Base-by-base conservation (phyloP, 2,329 filamentous ascomycete species). In the Xylariaceae sp. region DNA sequence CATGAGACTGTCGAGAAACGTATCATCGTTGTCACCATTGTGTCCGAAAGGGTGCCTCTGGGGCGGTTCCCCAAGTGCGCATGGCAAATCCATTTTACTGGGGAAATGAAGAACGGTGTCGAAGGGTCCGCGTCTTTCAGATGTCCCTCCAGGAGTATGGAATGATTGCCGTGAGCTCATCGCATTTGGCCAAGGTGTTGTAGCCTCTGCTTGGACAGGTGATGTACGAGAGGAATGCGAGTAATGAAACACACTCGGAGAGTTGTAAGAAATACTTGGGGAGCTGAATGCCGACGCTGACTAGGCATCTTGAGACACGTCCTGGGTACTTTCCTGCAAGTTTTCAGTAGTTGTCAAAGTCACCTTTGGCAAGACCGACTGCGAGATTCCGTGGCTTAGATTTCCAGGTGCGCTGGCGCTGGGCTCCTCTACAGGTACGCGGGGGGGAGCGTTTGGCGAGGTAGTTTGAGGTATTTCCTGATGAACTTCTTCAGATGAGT, bases 231-330 rank as follows among this genome's bases (percentile, higher is more conserved):
- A 5, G 7, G 22, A 7, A 5, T 27, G 22, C 17, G 35, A 38
- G 35, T 11, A 38, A 38, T 38, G 10, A 38, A 17, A 17, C 41
- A 18, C 32, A 27, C 12, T 31, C 22, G 35, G 39, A 38, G 17
- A 11, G 42, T 19, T 40, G 5, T 14, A 31, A 49, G 36, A 31
- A 31, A 39, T 36, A 45, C 44, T 42, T 45, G 45, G 53, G 44
- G 36, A 49, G 39, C 15, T 36, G 10, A 15, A 15, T 36, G 15
- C 42, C 17, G 41, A 49, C 54, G 54, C 47, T 54, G 44, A 56
- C 54, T 56, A 56, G 54, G 44, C 54, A 49, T 50, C 42, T 44
- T 52, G 41, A 31, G 42, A 10, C 15, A 43, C 45, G 45, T 54
- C 51, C 40, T 54, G 48, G 43, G 52, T 17, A 52, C 43, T 48